phyloP scores from a whole-genome alignment of 345 rosid species.

The Psidium friedrichsthalianum region DNA sequence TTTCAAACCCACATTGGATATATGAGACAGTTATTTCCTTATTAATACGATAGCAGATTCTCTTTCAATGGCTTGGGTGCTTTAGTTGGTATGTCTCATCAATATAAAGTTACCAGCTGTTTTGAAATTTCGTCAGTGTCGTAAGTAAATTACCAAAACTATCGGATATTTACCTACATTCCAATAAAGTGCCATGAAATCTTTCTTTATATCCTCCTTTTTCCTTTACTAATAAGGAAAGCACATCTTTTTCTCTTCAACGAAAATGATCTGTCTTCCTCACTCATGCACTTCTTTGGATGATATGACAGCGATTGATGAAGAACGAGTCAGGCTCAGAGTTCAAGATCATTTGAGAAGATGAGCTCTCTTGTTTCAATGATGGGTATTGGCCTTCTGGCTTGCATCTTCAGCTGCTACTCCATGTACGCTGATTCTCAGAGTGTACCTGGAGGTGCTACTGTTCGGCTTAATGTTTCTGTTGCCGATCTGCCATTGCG shows the following conservation, averaged over 20 bases:
- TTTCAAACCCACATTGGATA: not conserved
- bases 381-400: not conserved
- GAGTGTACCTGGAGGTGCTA: not conserved
- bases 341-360: not conserved
- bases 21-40: not conserved
- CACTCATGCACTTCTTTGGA: no score
- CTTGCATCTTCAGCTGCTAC: not conserved
- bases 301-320: no score
- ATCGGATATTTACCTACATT: not conserved
- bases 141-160: not conserved
- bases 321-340: not conserved
- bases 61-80: not conserved
- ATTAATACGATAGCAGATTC: not conserved
- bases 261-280: no score
- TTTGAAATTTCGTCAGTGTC: not conserved
- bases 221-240: not conserved
- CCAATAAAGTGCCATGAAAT: not conserved
- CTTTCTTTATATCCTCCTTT: not conserved
- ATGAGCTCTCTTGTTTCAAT: not conserved
- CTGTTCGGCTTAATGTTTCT: not conserved
- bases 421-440: not conserved
- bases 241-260: not conserved
- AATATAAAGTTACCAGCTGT: not conserved
- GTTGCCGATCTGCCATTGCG: conserved; percentile 31
- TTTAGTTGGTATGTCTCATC: not conserved